These are phyloP conservation scores for Colletotrichum nymphaeae DNA, from an alignment of 2,329 filamentous ascomycete species.

Conservation along the genomic window DNA sequence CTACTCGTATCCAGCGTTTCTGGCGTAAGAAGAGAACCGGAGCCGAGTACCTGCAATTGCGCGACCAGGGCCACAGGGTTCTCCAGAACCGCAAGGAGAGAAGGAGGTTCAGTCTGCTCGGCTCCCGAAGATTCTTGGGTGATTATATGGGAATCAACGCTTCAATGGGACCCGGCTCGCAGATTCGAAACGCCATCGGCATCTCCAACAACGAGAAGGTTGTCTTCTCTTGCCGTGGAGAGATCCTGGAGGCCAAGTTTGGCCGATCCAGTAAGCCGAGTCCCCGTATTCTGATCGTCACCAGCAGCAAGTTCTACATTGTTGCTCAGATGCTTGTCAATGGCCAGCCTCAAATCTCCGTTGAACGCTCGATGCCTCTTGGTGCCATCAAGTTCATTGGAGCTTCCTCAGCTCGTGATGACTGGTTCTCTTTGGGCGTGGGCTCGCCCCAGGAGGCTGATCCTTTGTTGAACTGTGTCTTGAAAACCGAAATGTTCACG, in stretches of 20 bases:
- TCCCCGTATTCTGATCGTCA: constrained; percentile 86
- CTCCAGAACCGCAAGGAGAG: constrained; percentile 90
- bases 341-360: constrained; percentile 81
- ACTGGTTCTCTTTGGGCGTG: constrained; percentile 95
- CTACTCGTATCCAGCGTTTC: constrained; percentile 92
- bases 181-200: constrained; percentile 80
- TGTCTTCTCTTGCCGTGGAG: constrained; percentile 91
- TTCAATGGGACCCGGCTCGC: constrained; percentile 80
- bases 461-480: constrained; percentile 90
- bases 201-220: constrained; percentile 79
- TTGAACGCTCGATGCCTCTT: constrained; percentile 85
- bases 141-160: constrained; percentile 94
- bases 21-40: constrained; percentile 95
- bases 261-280: constrained; percentile 95
- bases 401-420: constrained; percentile 84
- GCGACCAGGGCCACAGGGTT: constrained; percentile 87
- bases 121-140: constrained; percentile 91
- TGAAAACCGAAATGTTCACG: constrained; percentile 98
- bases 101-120: constrained; percentile 88
- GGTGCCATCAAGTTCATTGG: constrained; percentile 91
- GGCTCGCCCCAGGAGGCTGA: constrained; percentile 93
- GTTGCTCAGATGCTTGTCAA: constrained; percentile 87
- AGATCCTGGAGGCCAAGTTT: constrained; percentile 93
- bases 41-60: constrained; percentile 86
- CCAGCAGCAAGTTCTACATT: constrained; percentile 88